Conservation (phyloP, 176 grass and related monocot genomes). For the Echinochloa phyllopogon region DNA sequence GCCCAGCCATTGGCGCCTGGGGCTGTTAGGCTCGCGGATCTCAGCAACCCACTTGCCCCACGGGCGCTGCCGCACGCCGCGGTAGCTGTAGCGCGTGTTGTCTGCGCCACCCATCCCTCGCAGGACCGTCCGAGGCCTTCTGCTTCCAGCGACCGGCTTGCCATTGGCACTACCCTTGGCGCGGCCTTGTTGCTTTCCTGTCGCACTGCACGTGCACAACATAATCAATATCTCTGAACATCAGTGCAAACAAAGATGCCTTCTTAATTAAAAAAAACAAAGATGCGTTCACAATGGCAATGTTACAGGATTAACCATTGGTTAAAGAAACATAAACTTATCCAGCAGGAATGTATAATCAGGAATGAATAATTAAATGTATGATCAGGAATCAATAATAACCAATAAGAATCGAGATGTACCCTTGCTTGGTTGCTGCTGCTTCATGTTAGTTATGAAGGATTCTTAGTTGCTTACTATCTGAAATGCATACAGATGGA, state of each 20-base stretch:
- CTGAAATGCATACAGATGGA: neutral
- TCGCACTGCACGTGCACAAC: conserved; percentile 31
- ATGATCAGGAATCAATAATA: neutral
- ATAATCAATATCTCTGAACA: neutral
- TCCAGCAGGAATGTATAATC: neutral
- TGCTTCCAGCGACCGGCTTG: neutral
- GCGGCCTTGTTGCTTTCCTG: conserved; percentile 26
- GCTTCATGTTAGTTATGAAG: conserved; percentile 7
- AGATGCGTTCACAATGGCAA: neutral
- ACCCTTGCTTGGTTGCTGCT: neutral
- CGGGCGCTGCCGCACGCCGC: conserved; percentile 68
- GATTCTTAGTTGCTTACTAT: no score
- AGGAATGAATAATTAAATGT: neutral
- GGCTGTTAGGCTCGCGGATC: conserved; percentile 54
- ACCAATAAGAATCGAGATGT: neutral
- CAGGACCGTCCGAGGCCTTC: conserved; percentile 19
- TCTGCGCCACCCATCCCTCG: conserved; percentile 46
- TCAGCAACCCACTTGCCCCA: conserved; percentile 82
- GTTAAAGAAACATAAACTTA: neutral
- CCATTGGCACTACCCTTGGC: conserved; percentile 2
- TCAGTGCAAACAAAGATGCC: neutral
- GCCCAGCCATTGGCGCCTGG: conserved; percentile 70
- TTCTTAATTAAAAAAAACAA: neutral
- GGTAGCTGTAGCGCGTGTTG: conserved; percentile 49
- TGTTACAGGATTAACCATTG: neutral